Conservation (phyloP, 1,139 yeast species). For the Wickerhamiella pararugosa region DNA sequence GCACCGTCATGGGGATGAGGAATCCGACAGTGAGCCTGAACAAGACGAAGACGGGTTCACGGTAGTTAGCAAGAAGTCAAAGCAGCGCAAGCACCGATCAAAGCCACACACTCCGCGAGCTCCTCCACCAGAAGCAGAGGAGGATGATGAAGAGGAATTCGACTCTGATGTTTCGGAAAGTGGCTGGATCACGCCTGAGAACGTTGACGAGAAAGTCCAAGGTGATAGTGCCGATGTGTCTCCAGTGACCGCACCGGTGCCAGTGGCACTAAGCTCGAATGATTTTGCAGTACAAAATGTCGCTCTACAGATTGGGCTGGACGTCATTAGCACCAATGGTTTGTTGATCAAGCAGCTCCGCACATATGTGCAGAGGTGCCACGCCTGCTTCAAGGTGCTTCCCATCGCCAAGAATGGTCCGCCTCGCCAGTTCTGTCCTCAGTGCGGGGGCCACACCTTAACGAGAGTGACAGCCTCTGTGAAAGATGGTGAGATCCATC, state of each 20-base stretch:
- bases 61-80: conserved; percentile 16
- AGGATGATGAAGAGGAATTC: conserved; percentile 13
- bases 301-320: conserved; percentile 76
- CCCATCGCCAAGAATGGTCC: conserved; percentile 65
- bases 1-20: not conserved
- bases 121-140: not conserved
- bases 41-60: conserved; percentile 22
- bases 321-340: conserved; percentile 78
- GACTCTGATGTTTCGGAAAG: conserved; percentile 40
- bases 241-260: not conserved
- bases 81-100: conserved; percentile 1
- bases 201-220: conserved; percentile 49
- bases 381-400: conserved; percentile 78
- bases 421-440: conserved; percentile 84
- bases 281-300: conserved; percentile 98
- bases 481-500: conserved; percentile 64
- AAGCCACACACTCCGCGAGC: not conserved
- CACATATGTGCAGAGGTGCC: conserved; percentile 90
- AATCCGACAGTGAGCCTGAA: conserved; percentile 7
- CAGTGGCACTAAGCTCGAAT: conserved; percentile 66
- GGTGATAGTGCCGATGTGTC: conserved; percentile 41
- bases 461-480: conserved; percentile 75
- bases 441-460: conserved; percentile 87
- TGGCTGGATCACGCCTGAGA: conserved; percentile 92
- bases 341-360: conserved; percentile 71